These are phyloP conservation scores for Porcisia hertigi DNA, from an alignment of 208 protist species.

Conservation along the genomic window DNA sequence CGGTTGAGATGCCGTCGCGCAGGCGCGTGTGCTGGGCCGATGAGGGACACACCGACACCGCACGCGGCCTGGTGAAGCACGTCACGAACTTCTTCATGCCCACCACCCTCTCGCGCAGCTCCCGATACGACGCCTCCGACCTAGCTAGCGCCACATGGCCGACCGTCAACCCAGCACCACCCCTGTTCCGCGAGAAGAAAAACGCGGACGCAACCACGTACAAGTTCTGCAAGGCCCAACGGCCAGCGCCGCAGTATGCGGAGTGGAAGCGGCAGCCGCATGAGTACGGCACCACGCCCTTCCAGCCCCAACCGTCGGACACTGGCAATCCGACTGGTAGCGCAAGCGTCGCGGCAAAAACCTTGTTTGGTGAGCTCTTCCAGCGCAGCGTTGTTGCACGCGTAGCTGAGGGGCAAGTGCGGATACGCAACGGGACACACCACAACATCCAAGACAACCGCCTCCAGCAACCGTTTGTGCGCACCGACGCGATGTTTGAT, in stretches of 20 bases:
- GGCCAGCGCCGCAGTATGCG: constrained; percentile 46
- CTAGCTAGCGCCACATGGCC: constrained; percentile 20
- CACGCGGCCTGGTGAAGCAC: constrained; percentile 46
- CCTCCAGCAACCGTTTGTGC: constrained; percentile 60
- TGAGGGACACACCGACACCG: constrained; percentile 15
- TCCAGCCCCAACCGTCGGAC: constrained; percentile 23
- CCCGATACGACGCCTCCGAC: constrained; percentile 13
- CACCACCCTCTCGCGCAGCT: constrained; percentile 22
- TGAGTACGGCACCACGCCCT: constrained; percentile 27
- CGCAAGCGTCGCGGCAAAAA: constrained; percentile 2
- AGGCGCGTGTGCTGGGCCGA: constrained; percentile 72
- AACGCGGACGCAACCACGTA: constrained; percentile 61
- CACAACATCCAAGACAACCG: constrained; percentile 7
- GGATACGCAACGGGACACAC: constrained; percentile 21
- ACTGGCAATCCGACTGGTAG: not conserved
- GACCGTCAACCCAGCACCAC: constrained; percentile 31
- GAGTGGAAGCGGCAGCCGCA: constrained; percentile 48
- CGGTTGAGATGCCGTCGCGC: constrained; percentile 7
- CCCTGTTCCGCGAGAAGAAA: constrained; percentile 44
- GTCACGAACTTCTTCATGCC: constrained; percentile 67
- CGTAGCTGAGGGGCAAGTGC: constrained; percentile 30
- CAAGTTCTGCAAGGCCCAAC: constrained; percentile 56
- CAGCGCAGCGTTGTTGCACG: constrained; percentile 30
- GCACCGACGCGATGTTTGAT: constrained; percentile 35
- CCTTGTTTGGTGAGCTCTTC: constrained; percentile 54